These are phyloP conservation scores for Calamus simplicifolius DNA, from an alignment of 176 grass and related monocot species.

Conservation along the genomic window DNA sequence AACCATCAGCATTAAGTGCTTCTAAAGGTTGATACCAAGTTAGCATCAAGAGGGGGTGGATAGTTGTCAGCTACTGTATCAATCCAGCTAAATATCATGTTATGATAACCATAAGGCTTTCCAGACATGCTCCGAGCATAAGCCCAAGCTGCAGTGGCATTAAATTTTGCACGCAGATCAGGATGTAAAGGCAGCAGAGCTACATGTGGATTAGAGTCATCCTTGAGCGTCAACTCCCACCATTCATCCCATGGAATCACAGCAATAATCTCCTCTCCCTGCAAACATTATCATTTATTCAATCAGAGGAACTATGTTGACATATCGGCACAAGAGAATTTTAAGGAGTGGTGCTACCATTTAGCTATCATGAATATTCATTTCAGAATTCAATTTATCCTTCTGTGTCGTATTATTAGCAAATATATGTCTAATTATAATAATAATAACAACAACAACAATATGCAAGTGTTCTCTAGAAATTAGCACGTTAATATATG, in stretches of 20 bases:
- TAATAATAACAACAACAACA: no score
- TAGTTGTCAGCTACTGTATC: conserved; percentile 82
- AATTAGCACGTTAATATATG: no score
- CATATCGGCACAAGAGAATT: no score
- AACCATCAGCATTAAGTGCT: no score
- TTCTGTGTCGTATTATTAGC: no score
- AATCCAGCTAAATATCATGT: conserved; percentile 99
- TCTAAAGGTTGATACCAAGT: conserved; percentile 55
- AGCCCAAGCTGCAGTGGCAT: conserved; percentile 73
- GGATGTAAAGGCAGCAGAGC: conserved; percentile 76
- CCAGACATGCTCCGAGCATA: conserved; percentile 85
- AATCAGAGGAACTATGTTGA: background rate
- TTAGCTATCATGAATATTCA: no score
- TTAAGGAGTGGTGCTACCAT: no score
- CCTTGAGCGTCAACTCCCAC: conserved; percentile 78
- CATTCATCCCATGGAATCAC: conserved; percentile 96
- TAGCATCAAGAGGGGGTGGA: conserved; percentile 85
- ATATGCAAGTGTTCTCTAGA: no score
- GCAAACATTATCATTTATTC: conserved; percentile 18
- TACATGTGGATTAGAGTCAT: conserved; percentile 86
- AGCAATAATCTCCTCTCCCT: conserved; percentile 92
- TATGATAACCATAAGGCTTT: conserved; percentile 93
- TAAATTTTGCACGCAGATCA: conserved; percentile 63
- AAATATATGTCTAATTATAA: no score
- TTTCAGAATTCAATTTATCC: no score